Base-by-base conservation (phyloP, 495 filamentous ascomycete species). In the Corynascus novoguineensis region DNA sequence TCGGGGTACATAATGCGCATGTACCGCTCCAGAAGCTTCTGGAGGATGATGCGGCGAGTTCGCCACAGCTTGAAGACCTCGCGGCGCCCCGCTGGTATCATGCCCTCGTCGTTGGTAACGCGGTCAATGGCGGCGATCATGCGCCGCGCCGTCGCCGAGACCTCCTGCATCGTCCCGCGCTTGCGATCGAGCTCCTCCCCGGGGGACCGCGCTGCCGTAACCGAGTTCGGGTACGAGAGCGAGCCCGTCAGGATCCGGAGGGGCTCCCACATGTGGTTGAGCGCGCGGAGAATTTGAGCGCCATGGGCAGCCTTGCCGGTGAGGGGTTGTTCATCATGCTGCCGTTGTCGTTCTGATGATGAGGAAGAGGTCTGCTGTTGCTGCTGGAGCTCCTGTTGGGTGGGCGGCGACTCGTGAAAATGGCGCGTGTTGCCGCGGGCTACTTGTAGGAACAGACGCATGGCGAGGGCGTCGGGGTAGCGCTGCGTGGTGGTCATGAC, bases 401-500 rank as follows among this genome's bases (percentile, higher is more conserved):
- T 38, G 11, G 11, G 35, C 11, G 35, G 9, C 15, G 35, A 11
- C 10, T 49, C 47, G 11, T 49, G 53, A 50, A 68, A 58, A 38
- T 62, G 50, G 1, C 58, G 61, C 50, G 65, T 66, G 55, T 57
- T 70, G 34, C 61, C 64, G 25, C 72, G 67, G 10, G 73, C 74
- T 0, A 64, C 53, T 1, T 70, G 69, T n/a, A 79, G 64, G 57
- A 72, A 79, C 1, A 65, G 44, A 24, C 71, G 73, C 56, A 75
- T 60, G 12, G 71, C 41, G 1, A 57, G 53, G 9, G 76, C 50
- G 64, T 84, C 83, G 5, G 77, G 73, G 15, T 72, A 64, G 14
- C 58, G 59, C 9, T 74, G 61, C 2, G 61, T 69, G 22, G 56
- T 42, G 29, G 67, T 54, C 84, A 90, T 87, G 19, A 80, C 58